Conservation (phyloP, 768 basidiomycete genomes). For the Daedaleopsis sinensis region DNA sequence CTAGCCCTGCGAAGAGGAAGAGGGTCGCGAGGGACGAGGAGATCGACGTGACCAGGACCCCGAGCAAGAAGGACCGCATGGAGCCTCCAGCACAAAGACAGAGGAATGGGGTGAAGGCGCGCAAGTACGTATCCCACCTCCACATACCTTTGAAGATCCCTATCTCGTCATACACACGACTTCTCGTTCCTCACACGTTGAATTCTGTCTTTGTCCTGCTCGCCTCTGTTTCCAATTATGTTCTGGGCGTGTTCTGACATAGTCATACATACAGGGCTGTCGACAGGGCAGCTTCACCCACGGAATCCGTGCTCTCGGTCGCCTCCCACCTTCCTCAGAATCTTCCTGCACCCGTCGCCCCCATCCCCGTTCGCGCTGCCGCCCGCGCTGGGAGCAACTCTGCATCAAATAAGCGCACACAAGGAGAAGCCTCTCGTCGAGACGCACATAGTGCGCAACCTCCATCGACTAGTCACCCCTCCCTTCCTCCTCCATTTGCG, state of each 20-base stretch:
- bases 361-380: conserved; percentile 29
- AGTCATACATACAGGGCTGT: conserved; percentile 40
- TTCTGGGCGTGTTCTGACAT: neutral
- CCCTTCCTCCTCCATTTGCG: conserved; percentile 49
- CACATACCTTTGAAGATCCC: neutral
- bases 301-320: conserved; percentile 74
- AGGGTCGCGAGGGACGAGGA: conserved; percentile 67
- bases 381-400: conserved; percentile 31
- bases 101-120: conserved; percentile 56
- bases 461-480: conserved; percentile 55
- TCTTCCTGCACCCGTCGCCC: conserved; percentile 32
- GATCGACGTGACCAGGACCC: conserved; percentile 57
- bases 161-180: neutral
- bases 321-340: conserved; percentile 58
- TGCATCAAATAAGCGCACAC: conserved; percentile 21
- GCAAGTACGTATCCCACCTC: conserved; percentile 52
- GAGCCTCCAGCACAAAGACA: conserved; percentile 45
- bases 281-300: conserved; percentile 69
- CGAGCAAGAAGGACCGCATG: conserved; percentile 59
- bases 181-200: neutral
- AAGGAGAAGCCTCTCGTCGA: conserved; percentile 32
- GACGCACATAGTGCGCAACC: conserved; percentile 54
- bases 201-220: neutral
- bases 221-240: neutral
- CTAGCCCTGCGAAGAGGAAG: conserved; percentile 69